phyloP scores from a whole-genome alignment of 805 yeast species.

The Kuraishia floccosa region DNA sequence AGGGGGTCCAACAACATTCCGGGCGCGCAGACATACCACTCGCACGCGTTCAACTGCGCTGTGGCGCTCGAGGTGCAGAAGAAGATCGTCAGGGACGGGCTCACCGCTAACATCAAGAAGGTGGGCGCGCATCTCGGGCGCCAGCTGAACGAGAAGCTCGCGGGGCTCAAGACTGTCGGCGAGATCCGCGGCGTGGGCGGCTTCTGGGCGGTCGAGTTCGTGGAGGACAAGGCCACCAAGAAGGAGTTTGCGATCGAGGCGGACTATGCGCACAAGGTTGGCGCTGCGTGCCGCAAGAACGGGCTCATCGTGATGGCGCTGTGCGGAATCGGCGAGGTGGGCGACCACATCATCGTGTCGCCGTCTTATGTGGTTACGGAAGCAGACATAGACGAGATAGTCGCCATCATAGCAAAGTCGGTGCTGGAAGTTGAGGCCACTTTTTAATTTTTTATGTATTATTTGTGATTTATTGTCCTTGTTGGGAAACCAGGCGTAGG shows the following conservation, averaged over 20 bases:
- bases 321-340: conserved; percentile 25
- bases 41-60: conserved; percentile 32
- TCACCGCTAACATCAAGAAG: conserved; percentile 26
- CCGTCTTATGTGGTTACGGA: conserved; percentile 29
- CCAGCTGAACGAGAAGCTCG: conserved; percentile 16
- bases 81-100: conserved; percentile 22
- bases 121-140: conserved; percentile 32
- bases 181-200: conserved; percentile 45
- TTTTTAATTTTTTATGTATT: no score
- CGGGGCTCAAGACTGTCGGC: conserved; percentile 25
- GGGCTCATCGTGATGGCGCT: conserved; percentile 30
- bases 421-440: no score
- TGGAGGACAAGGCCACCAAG: conserved; percentile 32
- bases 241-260: conserved; percentile 26
- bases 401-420: conserved; percentile 10
- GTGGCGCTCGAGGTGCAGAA: conserved; percentile 36
- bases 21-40: conserved; percentile 43
- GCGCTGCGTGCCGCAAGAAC: conserved; percentile 21
- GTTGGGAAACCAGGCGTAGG: no score
- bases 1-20: conserved; percentile 27
- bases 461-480: no score
- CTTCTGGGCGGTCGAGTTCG: conserved; percentile 43
- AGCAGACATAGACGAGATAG: conserved; percentile 19
- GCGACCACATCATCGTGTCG: conserved; percentile 34
- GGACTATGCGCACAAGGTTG: conserved; percentile 19